Evolutionary conservation across 2,329 filamentous ascomycete genomes (phyloP).

Genomic region (Monilinia fructigena): DNA sequence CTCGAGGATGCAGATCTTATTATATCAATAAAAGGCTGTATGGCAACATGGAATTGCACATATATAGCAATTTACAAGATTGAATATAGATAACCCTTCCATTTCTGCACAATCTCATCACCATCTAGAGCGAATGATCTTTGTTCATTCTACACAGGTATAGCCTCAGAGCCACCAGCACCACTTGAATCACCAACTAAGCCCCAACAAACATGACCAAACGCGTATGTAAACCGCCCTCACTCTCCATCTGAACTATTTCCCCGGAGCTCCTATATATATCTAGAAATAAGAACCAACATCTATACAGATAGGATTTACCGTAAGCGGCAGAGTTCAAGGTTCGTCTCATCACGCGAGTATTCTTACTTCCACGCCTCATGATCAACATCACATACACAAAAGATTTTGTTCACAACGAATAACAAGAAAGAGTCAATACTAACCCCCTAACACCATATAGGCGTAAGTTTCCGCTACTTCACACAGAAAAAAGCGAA

Average conservation of each 20-base stretch:
- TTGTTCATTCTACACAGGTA: no score
- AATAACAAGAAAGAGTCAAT: background rate
- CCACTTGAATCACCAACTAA: background rate
- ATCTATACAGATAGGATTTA: slow-evolving; percentile 12
- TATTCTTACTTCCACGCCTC: background rate
- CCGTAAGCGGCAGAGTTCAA: slow-evolving; percentile 12
- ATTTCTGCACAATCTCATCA: background rate
- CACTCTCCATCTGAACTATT: background rate
- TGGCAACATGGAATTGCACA: background rate
- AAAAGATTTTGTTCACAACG: no score
- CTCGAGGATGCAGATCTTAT: background rate
- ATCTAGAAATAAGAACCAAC: background rate
- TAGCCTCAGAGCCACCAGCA: background rate
- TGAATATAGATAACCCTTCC: background rate
- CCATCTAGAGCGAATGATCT: background rate
- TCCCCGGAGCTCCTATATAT: background rate
- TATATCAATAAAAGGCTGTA: background rate
- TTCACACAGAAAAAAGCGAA: slow-evolving; percentile 55
- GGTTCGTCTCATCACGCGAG: background rate
- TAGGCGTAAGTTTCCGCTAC: slow-evolving; percentile 38
- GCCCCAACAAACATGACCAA: background rate
- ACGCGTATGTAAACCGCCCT: slow-evolving; percentile 2
- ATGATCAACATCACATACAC: no score
- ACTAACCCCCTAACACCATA: background rate
- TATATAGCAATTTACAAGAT: background rate